Percentiles rank a stretch among this genome's conserved stretches.
These are phyloP conservation scores for Gossypium davidsonii DNA, from an alignment of 441 rosid genomes.

Conservation along the genomic window DNA sequence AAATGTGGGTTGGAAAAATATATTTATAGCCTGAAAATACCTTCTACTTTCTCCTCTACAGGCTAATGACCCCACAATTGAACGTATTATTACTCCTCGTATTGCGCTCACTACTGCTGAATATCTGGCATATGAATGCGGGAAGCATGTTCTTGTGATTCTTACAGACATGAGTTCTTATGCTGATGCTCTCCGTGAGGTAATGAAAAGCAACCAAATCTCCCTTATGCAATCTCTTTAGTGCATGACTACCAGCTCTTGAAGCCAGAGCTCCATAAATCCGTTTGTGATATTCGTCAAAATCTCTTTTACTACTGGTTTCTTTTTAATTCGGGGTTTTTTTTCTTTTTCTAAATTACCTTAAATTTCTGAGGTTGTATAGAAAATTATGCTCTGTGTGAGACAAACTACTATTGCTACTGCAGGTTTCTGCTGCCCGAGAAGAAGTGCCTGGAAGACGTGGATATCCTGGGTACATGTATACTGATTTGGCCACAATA, in stretches of 20 bases:
- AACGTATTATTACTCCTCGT: constrained; percentile 91
- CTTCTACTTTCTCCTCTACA: constrained; percentile 22
- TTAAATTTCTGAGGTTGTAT: background rate
- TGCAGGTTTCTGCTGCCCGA: constrained; percentile 97
- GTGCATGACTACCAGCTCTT: background rate
- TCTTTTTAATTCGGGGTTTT: background rate
- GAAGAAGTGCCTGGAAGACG: constrained; percentile 99
- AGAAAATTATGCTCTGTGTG: background rate
- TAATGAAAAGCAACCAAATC: constrained; percentile 21
- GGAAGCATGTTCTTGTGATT: constrained; percentile 96
- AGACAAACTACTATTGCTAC: constrained; percentile 13
- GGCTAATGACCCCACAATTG: constrained; percentile 99
- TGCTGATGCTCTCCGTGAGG: constrained; percentile 99
- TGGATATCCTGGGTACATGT: constrained; percentile 99
- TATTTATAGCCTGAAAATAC: background rate
- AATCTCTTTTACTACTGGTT: background rate
- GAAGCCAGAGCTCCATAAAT: background rate
- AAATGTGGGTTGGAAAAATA: background rate
- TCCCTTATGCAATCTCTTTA: background rate
- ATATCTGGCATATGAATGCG: constrained; percentile 95
- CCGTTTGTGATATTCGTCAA: background rate
- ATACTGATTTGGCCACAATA: constrained; percentile 96
- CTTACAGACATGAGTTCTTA: constrained; percentile 97
- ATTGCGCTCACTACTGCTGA: constrained; percentile 94
- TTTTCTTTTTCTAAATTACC: background rate